Conservation (phyloP, 306 rosid genomes). For the Acacia melanoxylon region DNA sequence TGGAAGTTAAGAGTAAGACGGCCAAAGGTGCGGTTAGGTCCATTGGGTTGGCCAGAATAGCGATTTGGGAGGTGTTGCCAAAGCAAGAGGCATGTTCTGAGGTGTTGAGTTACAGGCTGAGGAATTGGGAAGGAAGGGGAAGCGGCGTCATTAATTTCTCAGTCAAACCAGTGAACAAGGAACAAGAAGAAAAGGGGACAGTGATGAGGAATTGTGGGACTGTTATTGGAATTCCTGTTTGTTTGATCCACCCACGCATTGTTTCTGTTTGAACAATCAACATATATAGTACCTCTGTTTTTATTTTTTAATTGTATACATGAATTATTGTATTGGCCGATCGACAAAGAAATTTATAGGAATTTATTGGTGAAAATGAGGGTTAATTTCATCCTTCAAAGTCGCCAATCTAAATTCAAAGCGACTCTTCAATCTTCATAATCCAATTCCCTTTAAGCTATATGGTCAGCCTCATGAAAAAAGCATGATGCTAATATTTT, state of each 20-base stretch:
- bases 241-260: not conserved
- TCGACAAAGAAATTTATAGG: too few relatives aligned
- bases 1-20: slow-evolving; percentile 44
- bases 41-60: slow-evolving; percentile 42
- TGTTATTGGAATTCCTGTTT: slow-evolving; percentile 10
- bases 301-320: not conserved
- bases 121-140: slow-evolving; percentile 41
- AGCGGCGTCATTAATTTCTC: slow-evolving; percentile 58
- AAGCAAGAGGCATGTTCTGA: slow-evolving; percentile 26
- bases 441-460: not conserved
- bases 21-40: slow-evolving; percentile 4
- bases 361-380: not conserved
- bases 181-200: not conserved
- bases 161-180: slow-evolving; percentile 23
- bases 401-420: too few relatives aligned
- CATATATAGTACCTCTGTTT: not conserved
- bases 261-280: too few relatives aligned
- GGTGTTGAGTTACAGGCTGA: slow-evolving; percentile 53
- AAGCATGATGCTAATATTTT: too few relatives aligned
- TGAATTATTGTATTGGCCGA: not conserved
- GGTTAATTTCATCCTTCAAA: not conserved
- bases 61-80: slow-evolving; percentile 36
- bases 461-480: too few relatives aligned
- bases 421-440: too few relatives aligned
- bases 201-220: not conserved